Conservation (phyloP, 2,329 filamentous ascomycete genomes). For the Penicillium oxalicum region DNA sequence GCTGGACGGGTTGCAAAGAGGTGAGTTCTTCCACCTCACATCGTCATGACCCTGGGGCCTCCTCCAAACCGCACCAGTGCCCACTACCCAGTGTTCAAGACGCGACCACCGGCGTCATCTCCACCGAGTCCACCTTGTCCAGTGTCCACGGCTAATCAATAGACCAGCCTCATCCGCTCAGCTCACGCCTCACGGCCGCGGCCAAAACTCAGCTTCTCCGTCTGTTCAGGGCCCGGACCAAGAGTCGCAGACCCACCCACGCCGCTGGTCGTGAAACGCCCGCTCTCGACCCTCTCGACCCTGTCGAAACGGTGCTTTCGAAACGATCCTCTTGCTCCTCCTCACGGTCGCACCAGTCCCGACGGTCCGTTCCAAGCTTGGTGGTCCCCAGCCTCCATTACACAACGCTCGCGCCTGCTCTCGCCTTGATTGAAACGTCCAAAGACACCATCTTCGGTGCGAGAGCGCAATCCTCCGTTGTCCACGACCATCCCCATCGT, state of each 20-base stretch:
- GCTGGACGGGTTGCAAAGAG: too few relatives aligned
- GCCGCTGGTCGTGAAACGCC: constrained; percentile 44
- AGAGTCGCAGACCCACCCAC: constrained; percentile 37
- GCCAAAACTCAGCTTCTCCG: too few relatives aligned
- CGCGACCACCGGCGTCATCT: too few relatives aligned
- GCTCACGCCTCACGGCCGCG: too few relatives aligned
- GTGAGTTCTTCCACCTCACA: too few relatives aligned
- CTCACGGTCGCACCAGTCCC: constrained; percentile 25
- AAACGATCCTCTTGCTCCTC: constrained; percentile 29
- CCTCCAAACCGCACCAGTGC: too few relatives aligned
- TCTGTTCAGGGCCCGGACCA: constrained; percentile 21
- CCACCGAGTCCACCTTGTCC: too few relatives aligned
- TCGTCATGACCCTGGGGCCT: too few relatives aligned
- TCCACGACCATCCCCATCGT: neutral
- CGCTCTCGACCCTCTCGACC: constrained; percentile 35
- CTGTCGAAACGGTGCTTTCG: constrained; percentile 35
- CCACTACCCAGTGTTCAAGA: too few relatives aligned
- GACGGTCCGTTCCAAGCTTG: constrained; percentile 27
- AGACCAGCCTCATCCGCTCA: too few relatives aligned
- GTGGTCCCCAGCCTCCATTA: constrained; percentile 16
- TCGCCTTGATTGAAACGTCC: too few relatives aligned
- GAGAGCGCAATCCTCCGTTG: neutral
- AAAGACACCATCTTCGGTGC: constrained; percentile 4
- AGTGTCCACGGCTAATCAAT: too few relatives aligned
- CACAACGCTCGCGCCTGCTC: constrained; percentile 7